Base-by-base conservation (phyloP, 2,329 filamentous ascomycete genomes). In the Botryosphaeria dothidea region DNA sequence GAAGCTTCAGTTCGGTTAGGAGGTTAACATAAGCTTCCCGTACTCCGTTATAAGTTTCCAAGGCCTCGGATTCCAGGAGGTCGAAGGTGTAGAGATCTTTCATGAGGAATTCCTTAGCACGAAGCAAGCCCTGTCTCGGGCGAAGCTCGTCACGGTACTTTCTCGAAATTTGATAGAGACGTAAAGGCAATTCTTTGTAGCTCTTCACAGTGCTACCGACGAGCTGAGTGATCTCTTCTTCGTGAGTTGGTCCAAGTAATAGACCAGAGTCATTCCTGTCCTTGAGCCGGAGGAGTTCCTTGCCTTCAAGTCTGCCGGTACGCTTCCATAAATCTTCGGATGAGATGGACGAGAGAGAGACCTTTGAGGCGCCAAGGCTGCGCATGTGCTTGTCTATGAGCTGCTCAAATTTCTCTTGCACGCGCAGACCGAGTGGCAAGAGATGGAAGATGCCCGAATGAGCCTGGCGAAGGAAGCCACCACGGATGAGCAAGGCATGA, bases 61-160 rank as follows among this genome's bases (percentile, higher is more conserved):
- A 81, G 1, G 94, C 94, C n/a, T 86, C 80, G 27, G 85, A 79
- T 0, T 83, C 75, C 3, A 84, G 89, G 38, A 84, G 80, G 73
- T 99, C 95, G 73, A 99, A 99, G 0, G 93, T 97, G 76, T 99
- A 99, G 0, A 99, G 85, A 76, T 99, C 95, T 78, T 99, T 99
- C 95, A 99, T 99, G 70, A 92, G 80, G 72, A 99, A 99, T 73
- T 99, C 95, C 67, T 93, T 88, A 0, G 92, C 91, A 9, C 95
- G 88, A 8, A 99, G 82, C 1, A 99, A 83, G 13, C 95, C 95
- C 71, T 96, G 92, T 34, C 95, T 87, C 21, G 95, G 95, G 27
- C 95, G 86, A 65, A 90, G 86, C 78, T 99, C 95, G 79, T 99
- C 95, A 56, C 95, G 88, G 73, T 98, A 99, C 77, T 99, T 99